Evolutionary conservation across 164 flowering plant species (phyloP).

Genomic region (Hamamelis virginiana): DNA sequence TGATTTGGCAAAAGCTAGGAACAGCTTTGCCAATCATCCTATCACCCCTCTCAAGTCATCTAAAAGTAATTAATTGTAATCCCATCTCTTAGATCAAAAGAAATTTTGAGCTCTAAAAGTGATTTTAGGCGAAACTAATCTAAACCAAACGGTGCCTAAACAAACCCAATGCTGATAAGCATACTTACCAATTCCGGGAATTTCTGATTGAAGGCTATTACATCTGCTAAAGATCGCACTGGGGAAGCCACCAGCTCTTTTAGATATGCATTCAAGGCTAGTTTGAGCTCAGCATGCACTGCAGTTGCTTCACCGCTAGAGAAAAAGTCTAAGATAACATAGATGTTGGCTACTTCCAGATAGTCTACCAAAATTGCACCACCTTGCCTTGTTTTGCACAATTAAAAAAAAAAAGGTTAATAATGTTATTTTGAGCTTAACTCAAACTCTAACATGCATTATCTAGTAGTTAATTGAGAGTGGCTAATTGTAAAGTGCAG

Average conservation of each 20-base stretch:
- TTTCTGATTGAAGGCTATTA: constrained; percentile 52
- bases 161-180: neutral
- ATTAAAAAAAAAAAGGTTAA: no score
- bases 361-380: constrained; percentile 35
- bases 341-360: constrained; percentile 21
- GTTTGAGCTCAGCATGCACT: constrained; percentile 27
- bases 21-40: no score
- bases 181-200: constrained; percentile 34
- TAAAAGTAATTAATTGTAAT: no score
- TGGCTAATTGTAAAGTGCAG: neutral
- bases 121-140: no score
- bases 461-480: neutral
- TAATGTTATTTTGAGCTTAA: no score
- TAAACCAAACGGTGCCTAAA: no score
- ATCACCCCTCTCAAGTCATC: no score
- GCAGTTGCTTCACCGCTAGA: constrained; percentile 14
- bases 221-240: constrained; percentile 49
- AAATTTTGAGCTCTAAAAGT: no score
- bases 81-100: no score
- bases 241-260: constrained; percentile 38
- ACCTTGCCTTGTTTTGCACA: constrained; percentile 12
- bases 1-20: no score
- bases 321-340: no score
- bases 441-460: neutral
- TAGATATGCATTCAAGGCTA: constrained; percentile 26